Conservation (phyloP, 768 basidiomycete species). For the Tubosaeta sp. region DNA sequence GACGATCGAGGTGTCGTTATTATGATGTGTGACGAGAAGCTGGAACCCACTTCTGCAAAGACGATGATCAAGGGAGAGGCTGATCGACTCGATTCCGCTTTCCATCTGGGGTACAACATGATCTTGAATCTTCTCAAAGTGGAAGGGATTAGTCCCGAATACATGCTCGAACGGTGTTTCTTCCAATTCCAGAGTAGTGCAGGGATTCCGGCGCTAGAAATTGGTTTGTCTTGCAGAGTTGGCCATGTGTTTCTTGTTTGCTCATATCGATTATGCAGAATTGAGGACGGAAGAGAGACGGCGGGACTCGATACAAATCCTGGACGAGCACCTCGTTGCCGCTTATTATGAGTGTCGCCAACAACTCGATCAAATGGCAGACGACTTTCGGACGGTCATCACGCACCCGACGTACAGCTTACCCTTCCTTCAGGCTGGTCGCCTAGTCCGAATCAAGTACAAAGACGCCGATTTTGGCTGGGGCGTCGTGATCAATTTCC, state of each 20-base stretch:
- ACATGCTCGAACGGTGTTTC: conserved; percentile 96
- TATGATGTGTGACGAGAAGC: conserved; percentile 99
- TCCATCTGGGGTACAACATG: conserved; percentile 99
- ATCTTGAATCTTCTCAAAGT: conserved; percentile 97
- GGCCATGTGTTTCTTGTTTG: too few species aligned
- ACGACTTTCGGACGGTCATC: conserved; percentile 88
- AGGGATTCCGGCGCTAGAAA: conserved; percentile 80
- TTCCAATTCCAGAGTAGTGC: conserved; percentile 97
- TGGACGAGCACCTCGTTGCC: conserved; percentile 76
- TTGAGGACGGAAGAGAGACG: conserved; percentile 67
- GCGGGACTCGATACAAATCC: conserved; percentile 62
- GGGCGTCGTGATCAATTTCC: conserved; percentile 91
- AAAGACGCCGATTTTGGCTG: conserved; percentile 91
- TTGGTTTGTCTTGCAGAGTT: conserved; percentile 49
- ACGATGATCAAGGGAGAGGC: conserved; percentile 98
- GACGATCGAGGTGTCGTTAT: conserved; percentile 99
- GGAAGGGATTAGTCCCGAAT: conserved; percentile 97
- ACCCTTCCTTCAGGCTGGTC: conserved; percentile 89
- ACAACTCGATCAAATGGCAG: conserved; percentile 84
- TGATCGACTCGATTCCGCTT: conserved; percentile 94
- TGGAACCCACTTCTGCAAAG: conserved; percentile 90
- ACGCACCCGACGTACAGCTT: conserved; percentile 95
- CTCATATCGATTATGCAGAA: conserved; percentile 44
- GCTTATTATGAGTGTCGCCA: conserved; percentile 93
- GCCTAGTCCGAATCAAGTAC: conserved; percentile 88